phyloP scores from a whole-genome alignment of 441 rosid genomes.

The Populus hybrid region DNA sequence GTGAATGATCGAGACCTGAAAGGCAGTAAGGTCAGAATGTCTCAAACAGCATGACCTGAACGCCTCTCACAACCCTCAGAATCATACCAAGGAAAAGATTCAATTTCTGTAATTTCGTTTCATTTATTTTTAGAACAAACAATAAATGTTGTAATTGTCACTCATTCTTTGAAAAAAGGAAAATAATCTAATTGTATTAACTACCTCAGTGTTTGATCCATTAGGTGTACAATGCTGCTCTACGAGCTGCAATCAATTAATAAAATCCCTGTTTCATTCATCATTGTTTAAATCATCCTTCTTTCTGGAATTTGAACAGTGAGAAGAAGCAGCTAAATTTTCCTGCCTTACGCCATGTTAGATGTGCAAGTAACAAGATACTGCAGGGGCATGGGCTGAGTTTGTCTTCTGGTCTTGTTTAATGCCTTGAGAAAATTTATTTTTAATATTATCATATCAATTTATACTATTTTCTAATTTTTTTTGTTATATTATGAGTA shows the following conservation, averaged over 20 bases:
- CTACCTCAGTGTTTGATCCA: not conserved
- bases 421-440: not conserved
- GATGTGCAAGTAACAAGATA: not conserved
- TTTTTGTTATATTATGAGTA: no score
- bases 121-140: not conserved
- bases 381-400: not conserved
- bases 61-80: not conserved
- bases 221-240: not conserved
- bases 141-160: not conserved
- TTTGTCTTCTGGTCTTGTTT: not conserved
- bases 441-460: no score
- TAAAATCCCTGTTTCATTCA: not conserved
- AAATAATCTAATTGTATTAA: not conserved
- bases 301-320: not conserved
- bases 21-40: slow-evolving; percentile 2
- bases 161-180: not conserved
- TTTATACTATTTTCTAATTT: no score
- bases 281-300: not conserved
- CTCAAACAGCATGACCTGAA: not conserved
- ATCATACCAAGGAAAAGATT: not conserved
- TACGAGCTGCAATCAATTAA: not conserved
- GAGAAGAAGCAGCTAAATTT: not conserved
- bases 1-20: slow-evolving; percentile 28
- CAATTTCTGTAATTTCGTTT: not conserved
- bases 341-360: no score